A percentile compares a stretch with the other conserved stretches of the same genome.
These are phyloP conservation scores for Candida montana DNA, from an alignment of 805 yeast genomes.

Conservation along the genomic window DNA sequence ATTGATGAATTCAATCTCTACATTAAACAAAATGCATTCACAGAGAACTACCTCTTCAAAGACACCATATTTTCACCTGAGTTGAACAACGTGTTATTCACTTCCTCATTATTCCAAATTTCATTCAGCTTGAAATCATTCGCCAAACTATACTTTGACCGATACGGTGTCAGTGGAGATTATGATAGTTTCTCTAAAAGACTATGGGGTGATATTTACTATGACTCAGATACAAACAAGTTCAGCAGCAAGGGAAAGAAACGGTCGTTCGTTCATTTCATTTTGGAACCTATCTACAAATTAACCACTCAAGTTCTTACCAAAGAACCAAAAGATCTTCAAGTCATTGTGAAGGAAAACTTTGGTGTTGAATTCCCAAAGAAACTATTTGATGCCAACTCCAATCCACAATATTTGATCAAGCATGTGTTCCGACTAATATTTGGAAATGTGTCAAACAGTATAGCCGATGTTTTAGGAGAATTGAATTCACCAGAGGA, in stretches of 20 bases:
- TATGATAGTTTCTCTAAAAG: slow-evolving; percentile 40
- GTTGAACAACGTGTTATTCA: slow-evolving; percentile 64
- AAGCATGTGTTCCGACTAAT: slow-evolving; percentile 47
- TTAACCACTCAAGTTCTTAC: slow-evolving; percentile 57
- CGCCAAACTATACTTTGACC: slow-evolving; percentile 40
- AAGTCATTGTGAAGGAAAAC: slow-evolving; percentile 39
- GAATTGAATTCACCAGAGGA: slow-evolving; percentile 34
- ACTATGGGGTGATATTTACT: slow-evolving; percentile 78
- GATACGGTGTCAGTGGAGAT: slow-evolving; percentile 30
- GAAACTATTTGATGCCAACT: slow-evolving; percentile 27
- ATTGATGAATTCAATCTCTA: slow-evolving; percentile 61
- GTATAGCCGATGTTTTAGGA: slow-evolving; percentile 49
- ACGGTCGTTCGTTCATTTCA: slow-evolving; percentile 46
- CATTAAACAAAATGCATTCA: slow-evolving; percentile 33
- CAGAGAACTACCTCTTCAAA: slow-evolving; percentile 23
- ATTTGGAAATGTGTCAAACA: slow-evolving; percentile 42
- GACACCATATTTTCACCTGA: slow-evolving; percentile 46
- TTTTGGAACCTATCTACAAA: slow-evolving; percentile 79
- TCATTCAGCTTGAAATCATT: slow-evolving; percentile 67
- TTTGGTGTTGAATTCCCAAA: slow-evolving; percentile 43
- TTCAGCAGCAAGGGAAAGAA: slow-evolving; percentile 33
- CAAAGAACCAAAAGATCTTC: slow-evolving; percentile 39
- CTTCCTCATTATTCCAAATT: slow-evolving; percentile 58
- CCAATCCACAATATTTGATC: slow-evolving; percentile 58
- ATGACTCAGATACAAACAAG: slow-evolving; percentile 34